Evolutionary conservation across 352 stramenopile genomes (phyloP), one percentile per base, ranked within the genome.

Genomic region (Globisporangium paroecandrum): DNA sequence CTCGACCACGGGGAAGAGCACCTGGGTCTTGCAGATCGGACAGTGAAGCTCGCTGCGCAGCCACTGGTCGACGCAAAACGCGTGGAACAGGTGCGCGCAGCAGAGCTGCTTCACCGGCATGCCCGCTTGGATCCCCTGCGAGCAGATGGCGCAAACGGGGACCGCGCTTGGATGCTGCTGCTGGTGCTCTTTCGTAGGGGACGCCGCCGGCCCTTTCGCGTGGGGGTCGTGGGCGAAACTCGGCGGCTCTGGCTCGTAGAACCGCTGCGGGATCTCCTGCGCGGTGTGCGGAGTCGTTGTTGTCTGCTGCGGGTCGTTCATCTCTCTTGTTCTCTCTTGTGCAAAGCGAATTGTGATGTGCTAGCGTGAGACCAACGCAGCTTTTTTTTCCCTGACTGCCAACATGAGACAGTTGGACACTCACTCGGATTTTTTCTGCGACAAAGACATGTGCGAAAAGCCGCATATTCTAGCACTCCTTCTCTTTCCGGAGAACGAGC

Each of bases 31-130:
- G 66, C 87, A 94, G 2, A 80, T 64, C 1, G 83, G 84, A 49
- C 87, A 94, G 54, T 67, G 73, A 20, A 85, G 60, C 27, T 83
- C 67, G 10, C 34, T 70, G 6, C 62, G 69, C 36, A 94, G 58
- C 76, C 80, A 85, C 54, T 74, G 69, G 56, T 94, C 81, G 18
- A 83, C 67, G 54, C 87, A 94, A 2, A 75, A 61, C 9, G 69
- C 75, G 59, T 94, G 87, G 65, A 89, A 92, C 13, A 85, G 32
- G 66, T 94, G 82, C 41, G 68, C 72, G 68, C 87, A 93, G 15
- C 69, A 69, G 15, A 88, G 68, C 55, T 79, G 69, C 71, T 93
- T 93, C 4, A 90, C 70, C 1, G 71, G 70, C 24, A 83, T 73
- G 34, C 66, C 65, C 25, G 73, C 66, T 10, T 71, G 41, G 3